A percentile compares a stretch with the other conserved stretches of the same genome.
These are phyloP conservation scores for Selaginella moellendorffii DNA, from an alignment of 75 land plant species.

Conservation along the genomic window DNA sequence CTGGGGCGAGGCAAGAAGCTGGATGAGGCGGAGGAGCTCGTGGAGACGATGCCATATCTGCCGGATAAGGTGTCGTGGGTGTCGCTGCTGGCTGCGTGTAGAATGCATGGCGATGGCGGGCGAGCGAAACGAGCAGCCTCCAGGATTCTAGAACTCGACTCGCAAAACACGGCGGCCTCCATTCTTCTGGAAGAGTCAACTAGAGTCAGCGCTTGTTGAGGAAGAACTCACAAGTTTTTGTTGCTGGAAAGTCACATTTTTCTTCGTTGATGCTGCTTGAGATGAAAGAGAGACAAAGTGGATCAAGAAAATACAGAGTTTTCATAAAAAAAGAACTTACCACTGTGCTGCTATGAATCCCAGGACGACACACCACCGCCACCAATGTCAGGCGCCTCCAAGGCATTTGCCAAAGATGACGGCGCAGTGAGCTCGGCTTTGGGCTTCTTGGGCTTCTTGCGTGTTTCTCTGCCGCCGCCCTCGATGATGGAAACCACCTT, in stretches of 20 bases:
- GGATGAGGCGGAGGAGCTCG: neutral
- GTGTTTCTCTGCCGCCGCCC: slow-evolving; percentile 11
- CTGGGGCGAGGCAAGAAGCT: neutral
- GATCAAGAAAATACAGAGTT: no score
- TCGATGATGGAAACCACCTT: slow-evolving; percentile 20
- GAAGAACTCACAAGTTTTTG: no score
- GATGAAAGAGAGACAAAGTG: no score
- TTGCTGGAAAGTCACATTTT: no score
- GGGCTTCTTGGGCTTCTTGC: slow-evolving; percentile 23
- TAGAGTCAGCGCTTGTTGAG: no score
- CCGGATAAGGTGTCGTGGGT: neutral
- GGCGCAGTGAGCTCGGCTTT: slow-evolving; percentile 12
- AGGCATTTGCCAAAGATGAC: neutral
- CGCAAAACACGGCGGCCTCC: neutral
- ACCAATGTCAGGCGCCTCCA: slow-evolving; percentile 35
- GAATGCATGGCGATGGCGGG: neutral
- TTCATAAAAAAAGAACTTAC: no score
- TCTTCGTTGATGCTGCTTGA: no score
- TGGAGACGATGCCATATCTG: neutral
- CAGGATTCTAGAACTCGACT: neutral
- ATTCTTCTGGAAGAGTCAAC: neutral
- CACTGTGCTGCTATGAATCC: slow-evolving; percentile 35
- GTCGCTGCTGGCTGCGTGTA: neutral
- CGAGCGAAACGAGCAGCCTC: neutral
- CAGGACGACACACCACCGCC: slow-evolving; percentile 69